Base-by-base conservation (phyloP, 179 eudicot genomes). In the Vitellaria paradoxa region DNA sequence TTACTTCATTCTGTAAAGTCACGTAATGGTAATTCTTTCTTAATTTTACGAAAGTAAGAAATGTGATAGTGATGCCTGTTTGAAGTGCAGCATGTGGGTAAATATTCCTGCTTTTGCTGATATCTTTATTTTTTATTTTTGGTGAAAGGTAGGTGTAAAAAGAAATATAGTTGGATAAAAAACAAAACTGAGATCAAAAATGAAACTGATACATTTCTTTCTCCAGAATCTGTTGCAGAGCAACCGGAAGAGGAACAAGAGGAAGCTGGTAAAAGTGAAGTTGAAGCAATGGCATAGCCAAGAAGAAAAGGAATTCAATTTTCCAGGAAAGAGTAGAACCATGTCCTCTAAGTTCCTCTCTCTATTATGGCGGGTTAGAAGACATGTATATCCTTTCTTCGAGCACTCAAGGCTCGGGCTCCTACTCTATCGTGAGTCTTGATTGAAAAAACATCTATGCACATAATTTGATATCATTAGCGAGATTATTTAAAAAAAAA, bases 311-410 rank as follows among this genome's bases (percentile, higher is more conserved):
- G 65, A 72, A 77, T 60, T 79, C 87, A 30, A 71, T 70, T 37
- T 85, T 86, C 72, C 85, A 78, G 20, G 82, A 86, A 70, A 81
- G 87, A 70, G 85, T 59, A 14, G 88, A 82, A 65, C 90, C 93
- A 42, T 81, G 84, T 79, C 78, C 86, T 67, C 79, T 90, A 77
- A 86, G 94, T 85, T 88, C 92, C 55, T 91, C 93, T 64, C 81
- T 91, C 20, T 88, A 88, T 76, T 90, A 90, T 77, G 96, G 96
- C 57, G 87, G 91, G 55, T 93, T 77, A 85, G 96, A 91, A 69
- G 78, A 75, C 65, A 80, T 78, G 64, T 89, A 90, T 61, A 40
- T 81, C 49, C 73, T 65, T 62, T 68, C 87, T 14, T 75, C 88
- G 0, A n/a, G 83, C 69, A 42, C 80, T 56, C 79, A 81, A 40